Conservation (phyloP, 306 rosid genomes). For the Vachellia pachyceras region DNA sequence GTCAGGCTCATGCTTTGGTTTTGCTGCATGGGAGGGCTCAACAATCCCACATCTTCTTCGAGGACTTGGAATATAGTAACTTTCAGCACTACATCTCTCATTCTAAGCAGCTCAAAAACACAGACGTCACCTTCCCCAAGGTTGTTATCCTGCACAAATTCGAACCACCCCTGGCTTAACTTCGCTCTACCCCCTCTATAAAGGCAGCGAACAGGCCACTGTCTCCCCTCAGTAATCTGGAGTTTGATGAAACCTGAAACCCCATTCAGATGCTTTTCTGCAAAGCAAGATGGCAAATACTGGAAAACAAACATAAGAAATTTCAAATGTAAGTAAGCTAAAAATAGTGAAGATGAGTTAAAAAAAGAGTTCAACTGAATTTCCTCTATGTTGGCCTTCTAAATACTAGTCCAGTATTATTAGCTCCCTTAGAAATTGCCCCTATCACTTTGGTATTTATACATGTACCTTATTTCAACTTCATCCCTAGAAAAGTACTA, state of each 20-base stretch:
- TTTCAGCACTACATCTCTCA: constrained; percentile 74
- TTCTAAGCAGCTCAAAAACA: constrained; percentile 82
- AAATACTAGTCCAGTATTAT: neutral
- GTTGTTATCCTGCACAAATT: constrained; percentile 79
- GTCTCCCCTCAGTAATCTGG: constrained; percentile 71
- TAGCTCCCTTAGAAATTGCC: neutral
- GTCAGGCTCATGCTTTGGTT: constrained; percentile 44
- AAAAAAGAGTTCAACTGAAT: neutral
- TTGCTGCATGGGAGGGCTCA: constrained; percentile 47
- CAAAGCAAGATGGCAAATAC: constrained; percentile 99
- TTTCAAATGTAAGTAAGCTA: neutral
- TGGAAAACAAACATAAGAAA: constrained; percentile 48
- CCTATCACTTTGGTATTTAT: neutral
- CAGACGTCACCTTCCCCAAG: constrained; percentile 98
- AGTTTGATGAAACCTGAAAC: constrained; percentile 96
- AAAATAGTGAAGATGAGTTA: neutral
- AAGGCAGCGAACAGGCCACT: constrained; percentile 96
- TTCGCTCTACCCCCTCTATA: constrained; percentile 91
- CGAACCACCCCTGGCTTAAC: constrained; percentile 97
- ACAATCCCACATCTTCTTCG: constrained; percentile 57
- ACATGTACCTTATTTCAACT: neutral
- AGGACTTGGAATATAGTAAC: constrained; percentile 70
- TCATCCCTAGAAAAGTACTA: neutral
- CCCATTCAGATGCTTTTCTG: constrained; percentile 85
- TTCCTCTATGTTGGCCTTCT: neutral